These are phyloP conservation scores for Hyphopichia pseudoburtonii DNA, from an alignment of 1,139 yeast species.

Conservation along the genomic window DNA sequence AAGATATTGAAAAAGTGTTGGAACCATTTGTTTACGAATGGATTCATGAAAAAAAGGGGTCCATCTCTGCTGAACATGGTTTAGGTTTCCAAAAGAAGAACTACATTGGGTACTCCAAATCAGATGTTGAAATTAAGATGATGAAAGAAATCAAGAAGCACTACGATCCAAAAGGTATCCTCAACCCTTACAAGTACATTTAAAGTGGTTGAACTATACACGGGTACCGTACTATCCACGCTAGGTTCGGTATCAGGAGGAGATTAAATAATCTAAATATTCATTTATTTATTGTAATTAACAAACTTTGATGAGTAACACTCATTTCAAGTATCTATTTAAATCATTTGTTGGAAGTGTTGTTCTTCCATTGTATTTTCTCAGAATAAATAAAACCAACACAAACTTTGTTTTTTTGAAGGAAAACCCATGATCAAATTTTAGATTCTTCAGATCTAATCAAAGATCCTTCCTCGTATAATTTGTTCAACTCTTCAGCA, in stretches of 20 bases:
- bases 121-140: slow-evolving; percentile 61
- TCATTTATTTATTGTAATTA: too few relatives aligned
- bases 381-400: too few relatives aligned
- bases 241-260: too few relatives aligned
- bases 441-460: slow-evolving; percentile 9
- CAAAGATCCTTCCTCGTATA: slow-evolving; percentile 61
- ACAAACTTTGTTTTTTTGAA: not conserved
- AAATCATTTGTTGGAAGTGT: too few relatives aligned
- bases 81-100: slow-evolving; percentile 94
- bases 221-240: too few relatives aligned
- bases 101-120: slow-evolving; percentile 81
- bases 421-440: not conserved
- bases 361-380: too few relatives aligned
- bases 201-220: too few relatives aligned
- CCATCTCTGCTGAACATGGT: slow-evolving; percentile 96
- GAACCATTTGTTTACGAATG: slow-evolving; percentile 96
- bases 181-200: slow-evolving; percentile 90
- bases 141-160: slow-evolving; percentile 76
- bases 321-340: too few relatives aligned
- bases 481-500: slow-evolving; percentile 41
- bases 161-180: slow-evolving; percentile 85
- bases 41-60: slow-evolving; percentile 72
- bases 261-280: too few relatives aligned
- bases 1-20: slow-evolving; percentile 69
- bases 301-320: too few relatives aligned